Conservation (phyloP, 371 early-diverging fungal species). For the Sporodiniella umbellata region DNA sequence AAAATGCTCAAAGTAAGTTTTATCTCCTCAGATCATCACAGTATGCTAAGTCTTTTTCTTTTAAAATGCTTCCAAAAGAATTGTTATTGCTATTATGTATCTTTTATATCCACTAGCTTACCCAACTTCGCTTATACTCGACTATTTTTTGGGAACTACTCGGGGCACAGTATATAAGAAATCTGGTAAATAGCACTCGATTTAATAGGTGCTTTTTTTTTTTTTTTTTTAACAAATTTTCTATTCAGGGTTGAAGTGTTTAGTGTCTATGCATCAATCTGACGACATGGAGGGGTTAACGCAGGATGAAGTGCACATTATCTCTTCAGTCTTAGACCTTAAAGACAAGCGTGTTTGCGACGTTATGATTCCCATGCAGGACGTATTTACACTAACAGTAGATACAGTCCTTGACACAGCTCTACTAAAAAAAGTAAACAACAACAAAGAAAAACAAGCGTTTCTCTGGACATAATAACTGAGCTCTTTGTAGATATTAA, state of each 20-base stretch:
- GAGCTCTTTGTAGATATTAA: too few species aligned
- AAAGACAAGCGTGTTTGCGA: conserved; percentile 78
- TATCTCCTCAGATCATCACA: background rate
- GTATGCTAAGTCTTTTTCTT: background rate
- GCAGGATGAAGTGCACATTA: conserved; percentile 88
- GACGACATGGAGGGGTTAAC: conserved; percentile 76
- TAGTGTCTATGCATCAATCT: conserved; percentile 83
- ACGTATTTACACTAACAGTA: conserved; percentile 79
- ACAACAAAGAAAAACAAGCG: background rate
- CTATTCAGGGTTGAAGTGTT: conserved; percentile 69
- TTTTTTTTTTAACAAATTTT: background rate
- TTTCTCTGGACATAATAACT: too few species aligned
- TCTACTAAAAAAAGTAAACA: conserved; percentile 63
- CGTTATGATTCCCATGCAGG: conserved; percentile 86
- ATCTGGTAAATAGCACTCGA: conserved; percentile 36
- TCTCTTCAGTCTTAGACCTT: conserved; percentile 88
- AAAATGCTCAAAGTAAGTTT: conserved; percentile 54
- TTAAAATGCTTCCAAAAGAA: too few species aligned
- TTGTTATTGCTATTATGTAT: conserved; percentile 68
- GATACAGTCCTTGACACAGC: conserved; percentile 63
- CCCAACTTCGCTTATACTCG: conserved; percentile 75
- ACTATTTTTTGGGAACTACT: conserved; percentile 74
- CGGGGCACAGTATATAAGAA: conserved; percentile 79
- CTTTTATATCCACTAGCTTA: conserved; percentile 69
- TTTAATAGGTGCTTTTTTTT: background rate